phyloP scores from a whole-genome alignment of 352 stramenopile species.

The Pythium oligandrum region DNA sequence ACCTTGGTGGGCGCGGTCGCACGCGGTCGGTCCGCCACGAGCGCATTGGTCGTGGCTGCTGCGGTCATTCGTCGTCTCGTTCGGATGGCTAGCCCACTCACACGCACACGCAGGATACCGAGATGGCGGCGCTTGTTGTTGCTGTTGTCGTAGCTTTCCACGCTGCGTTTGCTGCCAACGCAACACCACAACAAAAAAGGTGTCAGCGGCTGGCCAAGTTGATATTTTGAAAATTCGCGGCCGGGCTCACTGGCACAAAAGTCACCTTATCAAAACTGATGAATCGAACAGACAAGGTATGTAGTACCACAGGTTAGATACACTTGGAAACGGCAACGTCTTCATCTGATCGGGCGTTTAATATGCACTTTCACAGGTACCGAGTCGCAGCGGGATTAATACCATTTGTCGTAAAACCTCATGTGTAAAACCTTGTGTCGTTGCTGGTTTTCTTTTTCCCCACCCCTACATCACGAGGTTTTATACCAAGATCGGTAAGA shows the following conservation, averaged over 20 bases:
- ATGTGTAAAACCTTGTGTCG: conserved; percentile 4
- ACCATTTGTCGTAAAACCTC: conserved; percentile 21
- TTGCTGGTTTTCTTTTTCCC: background rate
- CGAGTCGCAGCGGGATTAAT: conserved; percentile 5
- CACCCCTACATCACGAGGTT: conserved; percentile 19
- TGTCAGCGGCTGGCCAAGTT: background rate
- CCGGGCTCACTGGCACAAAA: too few relatives aligned
- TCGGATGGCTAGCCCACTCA: too few relatives aligned
- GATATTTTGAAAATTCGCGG: too few relatives aligned
- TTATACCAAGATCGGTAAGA: conserved; percentile 18
- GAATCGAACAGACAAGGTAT: background rate
- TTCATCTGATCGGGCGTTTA: conserved; percentile 4
- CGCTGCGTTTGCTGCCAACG: conserved; percentile 6
- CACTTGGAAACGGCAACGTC: conserved; percentile 1
- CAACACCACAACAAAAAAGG: conserved; percentile 19
- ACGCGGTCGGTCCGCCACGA: too few relatives aligned
- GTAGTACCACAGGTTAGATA: conserved; percentile 1
- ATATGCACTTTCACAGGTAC: conserved; percentile 6
- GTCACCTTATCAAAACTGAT: too few relatives aligned
- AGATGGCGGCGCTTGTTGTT: conserved; percentile 10
- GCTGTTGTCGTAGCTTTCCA: conserved; percentile 9
- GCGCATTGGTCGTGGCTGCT: too few relatives aligned
- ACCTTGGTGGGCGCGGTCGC: too few relatives aligned
- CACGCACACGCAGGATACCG: background rate
- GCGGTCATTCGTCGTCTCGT: too few relatives aligned